A percentile compares a stretch with the other conserved stretches of the same genome.
Conservation (phyloP, 257 asterid genomes). For the Capsicum chinense region DNA sequence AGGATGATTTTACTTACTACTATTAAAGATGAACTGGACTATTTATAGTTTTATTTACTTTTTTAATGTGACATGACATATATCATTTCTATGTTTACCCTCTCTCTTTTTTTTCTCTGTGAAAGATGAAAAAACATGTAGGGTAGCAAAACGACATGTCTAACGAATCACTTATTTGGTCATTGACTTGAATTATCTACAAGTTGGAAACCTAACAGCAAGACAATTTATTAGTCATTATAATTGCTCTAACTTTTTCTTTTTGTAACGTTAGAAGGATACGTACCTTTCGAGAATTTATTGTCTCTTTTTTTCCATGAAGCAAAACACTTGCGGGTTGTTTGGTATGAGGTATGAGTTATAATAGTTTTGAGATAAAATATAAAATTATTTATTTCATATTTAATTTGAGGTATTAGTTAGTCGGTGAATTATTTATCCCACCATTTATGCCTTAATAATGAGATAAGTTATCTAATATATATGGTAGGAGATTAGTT, state of each 20-base stretch:
- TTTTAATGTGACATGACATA: neutral
- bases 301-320: neutral
- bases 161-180: constrained; percentile 19
- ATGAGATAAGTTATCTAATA: too few species aligned
- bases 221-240: neutral
- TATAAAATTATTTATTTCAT: too few species aligned
- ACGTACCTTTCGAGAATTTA: constrained; percentile 1
- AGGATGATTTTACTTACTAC: too few species aligned
- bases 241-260: neutral
- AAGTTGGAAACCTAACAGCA: constrained; percentile 25
- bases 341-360: too few species aligned
- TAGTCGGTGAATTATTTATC: too few species aligned
- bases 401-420: too few species aligned
- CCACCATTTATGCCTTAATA: too few species aligned
- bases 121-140: constrained; percentile 14
- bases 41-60: too few species aligned
- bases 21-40: neutral
- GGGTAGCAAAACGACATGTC: constrained; percentile 12
- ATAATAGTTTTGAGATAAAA: too few species aligned
- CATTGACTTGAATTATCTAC: constrained; percentile 4
- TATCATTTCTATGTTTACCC: neutral
- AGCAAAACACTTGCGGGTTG: too few species aligned
- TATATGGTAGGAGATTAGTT: too few species aligned
- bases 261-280: neutral
- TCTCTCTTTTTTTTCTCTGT: neutral